phyloP scores from a whole-genome alignment of 1,284 basidiomycete species.

The Trametes pubescens region DNA sequence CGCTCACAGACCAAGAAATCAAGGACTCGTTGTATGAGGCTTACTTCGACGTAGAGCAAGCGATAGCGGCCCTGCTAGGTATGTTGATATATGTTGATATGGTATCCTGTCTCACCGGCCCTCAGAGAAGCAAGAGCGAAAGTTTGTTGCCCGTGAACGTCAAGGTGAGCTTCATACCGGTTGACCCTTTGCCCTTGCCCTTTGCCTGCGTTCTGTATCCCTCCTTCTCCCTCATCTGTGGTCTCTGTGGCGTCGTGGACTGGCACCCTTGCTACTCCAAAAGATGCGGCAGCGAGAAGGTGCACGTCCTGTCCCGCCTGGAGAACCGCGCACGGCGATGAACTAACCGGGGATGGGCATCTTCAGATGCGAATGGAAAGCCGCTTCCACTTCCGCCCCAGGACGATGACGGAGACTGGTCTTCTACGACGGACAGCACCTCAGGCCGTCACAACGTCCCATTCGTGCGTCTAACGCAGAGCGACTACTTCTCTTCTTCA shows the following conservation, averaged over 20 bases:
- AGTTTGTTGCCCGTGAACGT: slow-evolving; percentile 66
- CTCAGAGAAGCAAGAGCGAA: slow-evolving; percentile 68
- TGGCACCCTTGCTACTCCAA: slow-evolving; percentile 32
- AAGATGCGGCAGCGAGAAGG: slow-evolving; percentile 44
- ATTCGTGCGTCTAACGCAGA: slow-evolving; percentile 38
- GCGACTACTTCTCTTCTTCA: slow-evolving; percentile 30
- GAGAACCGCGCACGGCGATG: slow-evolving; percentile 14
- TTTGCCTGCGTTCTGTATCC: slow-evolving; percentile 37
- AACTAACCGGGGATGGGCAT: slow-evolving; percentile 26
- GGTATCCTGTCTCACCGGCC: not conserved
- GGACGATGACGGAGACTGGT: slow-evolving; percentile 37
- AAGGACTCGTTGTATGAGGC: slow-evolving; percentile 88
- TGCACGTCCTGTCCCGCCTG: slow-evolving; percentile 39
- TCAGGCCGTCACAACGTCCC: slow-evolving; percentile 40
- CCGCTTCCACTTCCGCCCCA: slow-evolving; percentile 39
- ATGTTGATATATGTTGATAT: slow-evolving; percentile 36
- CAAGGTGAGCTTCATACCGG: slow-evolving; percentile 76
- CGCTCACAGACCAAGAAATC: slow-evolving; percentile 79
- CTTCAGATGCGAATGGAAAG: slow-evolving; percentile 37
- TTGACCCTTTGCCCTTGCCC: slow-evolving; percentile 43
- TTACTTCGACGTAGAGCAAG: slow-evolving; percentile 87
- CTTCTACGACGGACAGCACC: slow-evolving; percentile 25
- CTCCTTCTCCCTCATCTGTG: slow-evolving; percentile 18
- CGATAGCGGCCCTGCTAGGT: slow-evolving; percentile 80
- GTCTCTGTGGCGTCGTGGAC: slow-evolving; percentile 30